phyloP scores from a whole-genome alignment of 2,329 filamentous ascomycete species.

The Aspergillus chevalieri region DNA sequence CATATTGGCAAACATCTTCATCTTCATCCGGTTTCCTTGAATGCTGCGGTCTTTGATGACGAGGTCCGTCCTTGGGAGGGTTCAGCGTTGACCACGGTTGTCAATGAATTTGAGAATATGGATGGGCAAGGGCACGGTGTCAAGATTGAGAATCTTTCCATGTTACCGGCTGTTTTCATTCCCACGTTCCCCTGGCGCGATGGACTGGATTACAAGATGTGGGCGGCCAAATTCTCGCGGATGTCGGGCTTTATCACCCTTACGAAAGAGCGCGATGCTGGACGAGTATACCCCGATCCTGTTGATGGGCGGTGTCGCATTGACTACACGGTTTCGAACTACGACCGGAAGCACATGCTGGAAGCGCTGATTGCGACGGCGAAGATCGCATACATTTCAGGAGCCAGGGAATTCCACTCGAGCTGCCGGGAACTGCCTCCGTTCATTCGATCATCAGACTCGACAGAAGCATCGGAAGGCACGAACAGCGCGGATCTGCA shows the following conservation, averaged over 20 bases:
- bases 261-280: constrained; percentile 68
- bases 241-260: constrained; percentile 69
- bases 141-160: constrained; percentile 71
- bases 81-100: constrained; percentile 71
- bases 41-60: constrained; percentile 60
- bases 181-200: constrained; percentile 60
- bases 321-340: constrained; percentile 63
- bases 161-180: constrained; percentile 64
- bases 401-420: constrained; percentile 73
- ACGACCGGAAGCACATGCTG: constrained; percentile 66
- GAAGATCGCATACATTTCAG: constrained; percentile 70
- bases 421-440: constrained; percentile 56
- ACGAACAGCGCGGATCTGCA: constrained; percentile 52
- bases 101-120: constrained; percentile 71
- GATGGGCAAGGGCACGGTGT: constrained; percentile 74
- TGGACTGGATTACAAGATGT: constrained; percentile 66
- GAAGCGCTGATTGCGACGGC: constrained; percentile 66
- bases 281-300: constrained; percentile 67
- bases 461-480: constrained; percentile 30
- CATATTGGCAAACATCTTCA: constrained; percentile 78
- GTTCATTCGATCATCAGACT: constrained; percentile 49
- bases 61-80: constrained; percentile 69
- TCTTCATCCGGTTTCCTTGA: constrained; percentile 64
- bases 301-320: constrained; percentile 59
- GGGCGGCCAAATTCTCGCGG: constrained; percentile 61